Evolutionary conservation across 805 yeast genomes (phyloP).

Genomic region (Saccharomyces paradoxus): DNA sequence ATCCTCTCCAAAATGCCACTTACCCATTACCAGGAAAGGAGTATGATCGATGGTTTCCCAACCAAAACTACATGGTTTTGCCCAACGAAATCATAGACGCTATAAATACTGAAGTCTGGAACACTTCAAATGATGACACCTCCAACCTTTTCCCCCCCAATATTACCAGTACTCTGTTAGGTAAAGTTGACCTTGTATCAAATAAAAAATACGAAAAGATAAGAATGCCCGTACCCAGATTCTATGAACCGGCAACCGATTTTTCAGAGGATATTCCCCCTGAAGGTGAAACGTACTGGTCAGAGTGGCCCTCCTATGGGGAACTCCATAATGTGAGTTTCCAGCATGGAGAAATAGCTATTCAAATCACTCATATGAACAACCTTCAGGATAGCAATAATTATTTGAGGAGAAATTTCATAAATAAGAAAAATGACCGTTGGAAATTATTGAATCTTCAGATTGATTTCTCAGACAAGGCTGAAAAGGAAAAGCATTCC

Average conservation of each 20-base stretch:
- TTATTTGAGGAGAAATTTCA: conserved; percentile 10
- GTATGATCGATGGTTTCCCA: conserved; percentile 40
- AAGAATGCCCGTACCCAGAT: conserved; percentile 30
- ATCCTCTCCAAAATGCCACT: conserved; percentile 37
- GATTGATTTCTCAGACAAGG: conserved; percentile 34
- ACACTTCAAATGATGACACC: conserved; percentile 20
- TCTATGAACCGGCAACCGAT: conserved; percentile 25
- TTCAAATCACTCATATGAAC: conserved; percentile 19
- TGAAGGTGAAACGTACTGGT: conserved; percentile 19
- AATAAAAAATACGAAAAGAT: conserved; percentile 13
- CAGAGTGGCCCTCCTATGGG: conserved; percentile 16
- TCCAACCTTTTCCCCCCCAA: conserved; percentile 34
- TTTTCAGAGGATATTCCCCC: conserved; percentile 23
- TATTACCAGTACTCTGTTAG: conserved; percentile 41
- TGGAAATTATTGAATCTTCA: conserved; percentile 34
- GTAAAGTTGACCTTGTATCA: conserved; percentile 30
- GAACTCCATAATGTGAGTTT: conserved; percentile 27
- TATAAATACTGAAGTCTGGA: conserved; percentile 49
- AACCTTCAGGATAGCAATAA: conserved; percentile 11
- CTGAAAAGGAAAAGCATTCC: conserved; percentile 42
- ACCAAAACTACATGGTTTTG: conserved; percentile 46
- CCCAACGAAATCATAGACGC: conserved; percentile 47
- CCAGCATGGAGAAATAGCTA: conserved; percentile 18
- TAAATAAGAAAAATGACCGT: conserved; percentile 30
- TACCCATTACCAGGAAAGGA: conserved; percentile 50